Evolutionary conservation across 78 protist species (phyloP).

Genomic region (Dictyostelium citrinum): DNA sequence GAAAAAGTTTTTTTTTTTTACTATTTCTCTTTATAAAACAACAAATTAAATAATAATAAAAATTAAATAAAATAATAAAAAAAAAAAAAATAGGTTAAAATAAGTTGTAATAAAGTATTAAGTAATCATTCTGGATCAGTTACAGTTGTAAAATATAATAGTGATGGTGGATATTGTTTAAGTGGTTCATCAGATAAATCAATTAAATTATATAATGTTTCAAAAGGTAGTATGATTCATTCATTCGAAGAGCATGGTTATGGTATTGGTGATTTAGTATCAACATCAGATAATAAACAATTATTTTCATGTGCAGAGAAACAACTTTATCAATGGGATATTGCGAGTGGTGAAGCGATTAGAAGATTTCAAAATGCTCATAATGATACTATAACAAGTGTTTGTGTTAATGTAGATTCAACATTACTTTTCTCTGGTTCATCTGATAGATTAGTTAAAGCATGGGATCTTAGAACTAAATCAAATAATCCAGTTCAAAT

Average conservation of each 20-base stretch:
- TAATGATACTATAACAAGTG: constrained; percentile 42
- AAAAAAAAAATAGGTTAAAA: neutral
- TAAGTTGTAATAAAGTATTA: constrained; percentile 7
- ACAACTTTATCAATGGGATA: constrained; percentile 79
- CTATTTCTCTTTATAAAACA: too few relatives aligned
- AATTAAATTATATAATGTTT: constrained; percentile 56
- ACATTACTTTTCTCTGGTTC: constrained; percentile 49
- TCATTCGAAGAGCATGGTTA: constrained; percentile 71
- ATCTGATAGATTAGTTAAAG: constrained; percentile 43
- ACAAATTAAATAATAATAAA: neutral
- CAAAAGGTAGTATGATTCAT: constrained; percentile 26
- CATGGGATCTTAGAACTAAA: constrained; percentile 70
- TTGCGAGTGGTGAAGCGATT: constrained; percentile 38
- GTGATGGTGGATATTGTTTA: constrained; percentile 59
- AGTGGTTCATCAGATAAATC: constrained; percentile 58
- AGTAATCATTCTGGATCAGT: constrained; percentile 49
- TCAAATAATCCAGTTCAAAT: constrained; percentile 43
- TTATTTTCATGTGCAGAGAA: constrained; percentile 60
- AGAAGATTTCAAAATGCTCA: constrained; percentile 62
- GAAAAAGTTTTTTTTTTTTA: too few relatives aligned
- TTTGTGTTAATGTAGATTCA: constrained; percentile 44
- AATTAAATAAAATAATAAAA: too few relatives aligned
- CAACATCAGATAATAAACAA: constrained; percentile 22
- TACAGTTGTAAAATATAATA: constrained; percentile 10
- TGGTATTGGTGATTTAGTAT: constrained; percentile 17